Conservation (phyloP, 1,284 basidiomycete genomes). For the Athelia psychrophila region DNA sequence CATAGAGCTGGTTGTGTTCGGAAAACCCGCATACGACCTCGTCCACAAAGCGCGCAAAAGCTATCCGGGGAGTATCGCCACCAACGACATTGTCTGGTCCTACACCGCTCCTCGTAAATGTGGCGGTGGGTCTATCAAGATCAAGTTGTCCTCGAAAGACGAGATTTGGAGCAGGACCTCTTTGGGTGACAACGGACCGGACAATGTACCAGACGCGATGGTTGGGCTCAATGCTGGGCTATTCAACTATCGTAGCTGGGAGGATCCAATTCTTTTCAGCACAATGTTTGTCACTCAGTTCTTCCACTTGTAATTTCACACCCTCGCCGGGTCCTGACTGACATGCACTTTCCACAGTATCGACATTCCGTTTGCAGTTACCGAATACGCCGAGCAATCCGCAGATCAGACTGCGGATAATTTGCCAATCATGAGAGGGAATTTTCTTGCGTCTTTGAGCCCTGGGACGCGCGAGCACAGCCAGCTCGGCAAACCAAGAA, state of each 20-base stretch:
- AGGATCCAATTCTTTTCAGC: conserved; percentile 9
- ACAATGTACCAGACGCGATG: conserved; percentile 29
- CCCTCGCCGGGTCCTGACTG: too few species aligned
- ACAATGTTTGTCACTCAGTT: conserved; percentile 20
- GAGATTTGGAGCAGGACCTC: conserved; percentile 5
- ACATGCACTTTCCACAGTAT: conserved; percentile 10
- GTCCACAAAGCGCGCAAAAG: conserved; percentile 22
- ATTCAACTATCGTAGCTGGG: conserved; percentile 30
- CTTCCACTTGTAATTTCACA: not conserved
- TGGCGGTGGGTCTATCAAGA: conserved; percentile 27
- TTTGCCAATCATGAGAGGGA: conserved; percentile 24
- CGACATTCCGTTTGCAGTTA: conserved; percentile 36
- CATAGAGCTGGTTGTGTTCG: conserved; percentile 35
- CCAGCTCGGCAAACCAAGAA: conserved; percentile 4
- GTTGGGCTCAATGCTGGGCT: conserved; percentile 38
- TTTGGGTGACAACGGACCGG: not conserved
- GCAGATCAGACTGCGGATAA: conserved; percentile 25
- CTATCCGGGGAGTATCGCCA: conserved; percentile 19
- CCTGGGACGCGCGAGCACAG: conserved; percentile 7
- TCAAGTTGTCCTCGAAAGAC: conserved; percentile 24
- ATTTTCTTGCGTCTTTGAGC: conserved; percentile 11
- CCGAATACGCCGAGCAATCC: conserved; percentile 39
- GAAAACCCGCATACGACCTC: conserved; percentile 26
- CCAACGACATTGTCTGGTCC: conserved; percentile 24
- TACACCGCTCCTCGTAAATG: conserved; percentile 30